Conservation (phyloP, 768 basidiomycete genomes). For the Sarcodon aspratus region DNA sequence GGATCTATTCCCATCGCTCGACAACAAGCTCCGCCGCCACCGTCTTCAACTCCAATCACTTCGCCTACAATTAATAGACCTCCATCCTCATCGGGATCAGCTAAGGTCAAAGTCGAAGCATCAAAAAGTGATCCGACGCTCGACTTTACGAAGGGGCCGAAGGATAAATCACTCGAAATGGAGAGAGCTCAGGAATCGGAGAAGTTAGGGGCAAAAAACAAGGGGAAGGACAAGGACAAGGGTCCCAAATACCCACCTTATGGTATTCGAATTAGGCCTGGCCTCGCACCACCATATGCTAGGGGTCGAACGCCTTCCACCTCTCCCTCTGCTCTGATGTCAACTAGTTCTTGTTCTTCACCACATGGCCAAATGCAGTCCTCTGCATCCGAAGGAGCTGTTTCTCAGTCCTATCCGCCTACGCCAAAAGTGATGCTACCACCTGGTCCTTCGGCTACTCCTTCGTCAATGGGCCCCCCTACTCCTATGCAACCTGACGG, state of each 20-base stretch:
- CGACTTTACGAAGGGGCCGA: constrained; percentile 11
- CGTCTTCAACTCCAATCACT: neutral
- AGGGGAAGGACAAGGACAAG: constrained; percentile 27
- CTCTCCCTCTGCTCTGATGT: neutral
- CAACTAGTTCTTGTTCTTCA: no score
- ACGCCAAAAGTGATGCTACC: no score
- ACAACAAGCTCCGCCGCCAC: constrained; percentile 7
- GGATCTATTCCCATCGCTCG: constrained; percentile 10
- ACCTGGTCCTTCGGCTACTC: no score
- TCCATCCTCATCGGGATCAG: neutral
- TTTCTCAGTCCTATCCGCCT: no score
- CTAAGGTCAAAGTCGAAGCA: constrained; percentile 4
- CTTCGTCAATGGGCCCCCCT: no score
- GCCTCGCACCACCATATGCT: constrained; percentile 13
- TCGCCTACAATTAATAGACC: neutral
- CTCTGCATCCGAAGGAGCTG: no score
- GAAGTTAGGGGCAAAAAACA: constrained; percentile 11
- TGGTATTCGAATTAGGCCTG: constrained; percentile 35
- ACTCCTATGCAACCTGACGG: no score
- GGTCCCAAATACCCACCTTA: constrained; percentile 25
- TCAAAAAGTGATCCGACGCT: constrained; percentile 4
- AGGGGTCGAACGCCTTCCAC: constrained; percentile 4
- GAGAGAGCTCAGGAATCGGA: constrained; percentile 3
- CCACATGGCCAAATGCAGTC: no score
- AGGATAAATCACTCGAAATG: constrained; percentile 1